These are phyloP conservation scores for Aspergillus ruber DNA, from an alignment of 2,329 filamentous ascomycete species.

Conservation along the genomic window DNA sequence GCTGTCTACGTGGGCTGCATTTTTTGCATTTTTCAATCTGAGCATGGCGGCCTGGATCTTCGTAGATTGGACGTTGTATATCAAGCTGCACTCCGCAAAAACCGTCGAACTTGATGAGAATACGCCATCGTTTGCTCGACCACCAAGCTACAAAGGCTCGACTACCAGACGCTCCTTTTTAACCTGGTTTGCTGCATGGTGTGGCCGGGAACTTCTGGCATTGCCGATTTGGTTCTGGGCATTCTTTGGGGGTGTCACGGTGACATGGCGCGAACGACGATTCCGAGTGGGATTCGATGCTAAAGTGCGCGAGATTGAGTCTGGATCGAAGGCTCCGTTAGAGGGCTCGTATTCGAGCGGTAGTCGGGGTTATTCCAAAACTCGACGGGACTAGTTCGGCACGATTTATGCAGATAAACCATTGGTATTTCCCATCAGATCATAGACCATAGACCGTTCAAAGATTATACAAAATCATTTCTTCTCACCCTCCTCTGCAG, in stretches of 20 bases:
- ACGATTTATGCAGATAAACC: too few species aligned
- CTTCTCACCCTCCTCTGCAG: conserved; percentile 9
- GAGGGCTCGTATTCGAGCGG: conserved; percentile 18
- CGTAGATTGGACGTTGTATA: conserved; percentile 68
- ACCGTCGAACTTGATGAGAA: conserved; percentile 65
- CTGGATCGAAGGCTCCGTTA: conserved; percentile 4
- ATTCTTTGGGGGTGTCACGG: conserved; percentile 77
- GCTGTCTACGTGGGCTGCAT: conserved; percentile 61
- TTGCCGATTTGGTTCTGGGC: conserved; percentile 88
- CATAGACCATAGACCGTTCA: neutral
- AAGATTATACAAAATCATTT: conserved; percentile 3
- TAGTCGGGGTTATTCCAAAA: conserved; percentile 6
- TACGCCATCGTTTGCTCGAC: conserved; percentile 66
- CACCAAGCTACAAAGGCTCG: conserved; percentile 38
- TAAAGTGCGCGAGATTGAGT: conserved; percentile 59
- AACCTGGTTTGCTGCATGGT: conserved; percentile 75
- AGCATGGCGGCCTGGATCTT: conserved; percentile 65
- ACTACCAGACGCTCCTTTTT: conserved; percentile 51
- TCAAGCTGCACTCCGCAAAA: conserved; percentile 64
- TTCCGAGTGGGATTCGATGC: conserved; percentile 82
- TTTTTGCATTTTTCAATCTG: conserved; percentile 59
- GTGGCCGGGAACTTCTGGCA: conserved; percentile 74
- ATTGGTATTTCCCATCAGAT: neutral
- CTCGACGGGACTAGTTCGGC: conserved; percentile 11
- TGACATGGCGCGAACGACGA: conserved; percentile 76